Percentiles rank a stretch among this genome's conserved stretches.
These are phyloP conservation scores for Stephania japonica DNA, from an alignment of 164 flowering plant species.

Conservation along the genomic window DNA sequence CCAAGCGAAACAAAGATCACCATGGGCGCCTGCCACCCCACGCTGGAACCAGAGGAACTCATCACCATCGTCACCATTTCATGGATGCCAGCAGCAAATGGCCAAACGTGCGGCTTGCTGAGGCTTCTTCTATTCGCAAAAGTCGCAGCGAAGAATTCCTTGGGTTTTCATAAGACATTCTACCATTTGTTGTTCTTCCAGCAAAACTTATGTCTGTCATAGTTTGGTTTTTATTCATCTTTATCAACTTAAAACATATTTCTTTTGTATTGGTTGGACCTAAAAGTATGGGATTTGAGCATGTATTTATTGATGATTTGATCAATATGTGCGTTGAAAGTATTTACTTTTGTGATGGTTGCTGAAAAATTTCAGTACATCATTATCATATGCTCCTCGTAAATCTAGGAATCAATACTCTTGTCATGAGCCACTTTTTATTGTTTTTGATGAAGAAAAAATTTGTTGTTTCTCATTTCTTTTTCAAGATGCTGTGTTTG, in stretches of 20 bases:
- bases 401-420: too few relatives aligned
- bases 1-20: constrained; percentile 42
- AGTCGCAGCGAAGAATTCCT: constrained; percentile 75
- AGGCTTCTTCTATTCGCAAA: constrained; percentile 41
- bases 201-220: background rate
- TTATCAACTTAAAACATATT: background rate
- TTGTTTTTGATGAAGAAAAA: too few relatives aligned
- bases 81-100: constrained; percentile 32
- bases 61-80: constrained; percentile 21
- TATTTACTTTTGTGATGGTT: too few relatives aligned
- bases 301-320: background rate
- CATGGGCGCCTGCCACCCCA: constrained; percentile 45
- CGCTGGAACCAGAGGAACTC: constrained; percentile 31
- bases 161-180: constrained; percentile 10
- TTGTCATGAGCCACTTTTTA: too few relatives aligned
- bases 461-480: too few relatives aligned
- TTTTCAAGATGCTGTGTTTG: too few relatives aligned
- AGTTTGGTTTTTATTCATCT: background rate
- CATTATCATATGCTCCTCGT: too few relatives aligned
- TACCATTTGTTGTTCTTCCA: background rate
- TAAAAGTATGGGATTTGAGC: background rate
- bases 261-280: background rate
- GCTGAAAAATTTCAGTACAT: too few relatives aligned
- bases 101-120: constrained; percentile 28
- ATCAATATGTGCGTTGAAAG: background rate